These are phyloP conservation scores for Pistacia atlantica DNA, from an alignment of 345 rosid species.

Conservation along the genomic window DNA sequence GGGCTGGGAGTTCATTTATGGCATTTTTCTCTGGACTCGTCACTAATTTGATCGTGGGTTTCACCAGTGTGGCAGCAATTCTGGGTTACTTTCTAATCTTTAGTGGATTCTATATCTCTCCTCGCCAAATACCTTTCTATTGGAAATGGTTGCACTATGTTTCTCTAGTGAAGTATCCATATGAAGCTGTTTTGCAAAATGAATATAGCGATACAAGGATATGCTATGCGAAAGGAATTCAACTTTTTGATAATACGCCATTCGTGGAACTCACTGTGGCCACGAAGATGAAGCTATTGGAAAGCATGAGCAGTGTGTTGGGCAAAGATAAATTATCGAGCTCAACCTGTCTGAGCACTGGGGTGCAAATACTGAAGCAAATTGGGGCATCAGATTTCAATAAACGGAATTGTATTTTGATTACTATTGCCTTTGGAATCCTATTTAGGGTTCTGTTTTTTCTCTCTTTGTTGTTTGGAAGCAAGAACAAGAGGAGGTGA, in stretches of 20 bases:
- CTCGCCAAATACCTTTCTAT: conserved; percentile 31
- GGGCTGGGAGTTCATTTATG: conserved; percentile 41
- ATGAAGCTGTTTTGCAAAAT: conserved; percentile 20
- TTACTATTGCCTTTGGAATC: conserved; percentile 34
- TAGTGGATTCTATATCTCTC: conserved; percentile 38
- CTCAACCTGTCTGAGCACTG: conserved; percentile 29
- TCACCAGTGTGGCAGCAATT: conserved; percentile 30
- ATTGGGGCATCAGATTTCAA: conserved; percentile 30
- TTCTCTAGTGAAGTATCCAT: conserved; percentile 40
- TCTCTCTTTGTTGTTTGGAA: conserved; percentile 33
- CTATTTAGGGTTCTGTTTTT: conserved; percentile 37
- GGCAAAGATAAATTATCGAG: conserved; percentile 23
- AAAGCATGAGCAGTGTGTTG: conserved; percentile 26
- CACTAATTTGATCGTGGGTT: conserved; percentile 41
- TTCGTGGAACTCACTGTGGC: conserved; percentile 13
- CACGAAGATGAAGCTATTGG: conserved; percentile 26
- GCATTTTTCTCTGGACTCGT: conserved; percentile 51
- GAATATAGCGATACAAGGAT: conserved; percentile 28
- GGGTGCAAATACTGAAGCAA: conserved; percentile 21
- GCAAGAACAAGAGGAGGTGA: conserved; percentile 38
- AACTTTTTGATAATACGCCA: conserved; percentile 36
- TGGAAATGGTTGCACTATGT: conserved; percentile 40
- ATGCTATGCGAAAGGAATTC: conserved; percentile 35
- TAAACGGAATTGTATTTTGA: conserved; percentile 43
- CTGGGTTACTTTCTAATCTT: conserved; percentile 38